These are phyloP conservation scores for Theobroma cacao DNA, from an alignment of 345 rosid species.

Conservation along the genomic window DNA sequence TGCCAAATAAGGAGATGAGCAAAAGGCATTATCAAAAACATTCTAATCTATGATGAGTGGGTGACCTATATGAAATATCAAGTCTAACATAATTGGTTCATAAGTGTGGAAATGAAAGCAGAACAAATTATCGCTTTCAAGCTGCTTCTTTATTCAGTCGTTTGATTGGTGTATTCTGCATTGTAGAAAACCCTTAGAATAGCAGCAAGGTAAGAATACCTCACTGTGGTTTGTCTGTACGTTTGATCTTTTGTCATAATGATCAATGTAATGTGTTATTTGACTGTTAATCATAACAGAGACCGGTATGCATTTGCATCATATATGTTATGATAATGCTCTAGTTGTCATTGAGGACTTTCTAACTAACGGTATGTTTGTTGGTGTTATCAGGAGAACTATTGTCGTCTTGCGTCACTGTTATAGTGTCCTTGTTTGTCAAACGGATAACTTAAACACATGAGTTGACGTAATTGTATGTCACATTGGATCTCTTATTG, in stretches of 20 bases:
- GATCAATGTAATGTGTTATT: background rate
- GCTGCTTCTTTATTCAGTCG: background rate
- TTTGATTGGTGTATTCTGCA: background rate
- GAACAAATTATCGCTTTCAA: background rate
- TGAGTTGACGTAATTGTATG: background rate
- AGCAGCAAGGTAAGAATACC: background rate
- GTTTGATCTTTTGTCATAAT: background rate
- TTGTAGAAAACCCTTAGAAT: background rate
- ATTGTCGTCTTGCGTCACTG: background rate
- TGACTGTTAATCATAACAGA: background rate
- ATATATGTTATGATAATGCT: background rate
- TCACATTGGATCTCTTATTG: background rate
- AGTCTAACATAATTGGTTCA: background rate
- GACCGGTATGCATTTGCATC: background rate
- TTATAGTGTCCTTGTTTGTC: slow-evolving; percentile 6
- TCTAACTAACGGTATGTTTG: background rate
- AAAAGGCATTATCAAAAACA: background rate
- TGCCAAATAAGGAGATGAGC: background rate
- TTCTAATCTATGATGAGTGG: background rate
- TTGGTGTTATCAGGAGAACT: background rate
- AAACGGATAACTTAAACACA: background rate
- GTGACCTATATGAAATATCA: background rate
- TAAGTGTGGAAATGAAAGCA: background rate
- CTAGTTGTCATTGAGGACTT: background rate
- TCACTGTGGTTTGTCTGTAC: background rate